Percentiles rank a stretch among this genome's conserved stretches.
phyloP scores from a whole-genome alignment of 164 flowering plant species.

The Tinospora cordifolia region DNA sequence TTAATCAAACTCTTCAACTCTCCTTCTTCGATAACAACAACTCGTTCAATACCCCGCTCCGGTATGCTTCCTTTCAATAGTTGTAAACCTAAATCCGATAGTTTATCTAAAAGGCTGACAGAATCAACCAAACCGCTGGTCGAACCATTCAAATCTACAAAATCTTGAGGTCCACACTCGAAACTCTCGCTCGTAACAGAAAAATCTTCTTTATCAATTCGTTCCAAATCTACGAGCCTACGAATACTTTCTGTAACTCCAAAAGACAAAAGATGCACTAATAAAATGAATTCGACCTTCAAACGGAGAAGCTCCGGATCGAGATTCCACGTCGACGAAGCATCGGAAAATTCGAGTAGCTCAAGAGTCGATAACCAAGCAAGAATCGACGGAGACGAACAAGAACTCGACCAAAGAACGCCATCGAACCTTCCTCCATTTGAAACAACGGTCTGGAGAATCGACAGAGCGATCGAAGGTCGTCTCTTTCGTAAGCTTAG shows the following conservation, averaged over 20 bases:
- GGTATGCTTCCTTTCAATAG: slow-evolving; percentile 37
- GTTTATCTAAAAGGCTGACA: slow-evolving; percentile 29
- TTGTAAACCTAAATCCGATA: slow-evolving; percentile 48
- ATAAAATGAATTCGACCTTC: slow-evolving; percentile 62
- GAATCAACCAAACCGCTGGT: slow-evolving; percentile 26
- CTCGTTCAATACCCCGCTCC: slow-evolving; percentile 6
- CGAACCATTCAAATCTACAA: slow-evolving; percentile 26
- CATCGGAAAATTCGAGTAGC: slow-evolving; percentile 42
- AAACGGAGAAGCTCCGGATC: slow-evolving; percentile 43
- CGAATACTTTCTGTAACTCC: slow-evolving; percentile 29
- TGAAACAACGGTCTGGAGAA: slow-evolving; percentile 64
- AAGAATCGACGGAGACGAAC: slow-evolving; percentile 63
- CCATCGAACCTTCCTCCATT: slow-evolving; percentile 43
- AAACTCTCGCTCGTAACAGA: slow-evolving; percentile 15
- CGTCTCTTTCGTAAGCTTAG: slow-evolving; percentile 50
- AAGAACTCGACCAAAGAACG: slow-evolving; percentile 45
- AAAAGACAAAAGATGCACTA: slow-evolving; percentile 44
- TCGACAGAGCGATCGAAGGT: slow-evolving; percentile 53
- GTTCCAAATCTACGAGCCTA: slow-evolving; percentile 23
- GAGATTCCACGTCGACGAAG: slow-evolving; percentile 43
- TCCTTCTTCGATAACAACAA: slow-evolving; percentile 27
- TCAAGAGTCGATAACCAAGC: slow-evolving; percentile 60
- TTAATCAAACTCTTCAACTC: slow-evolving; percentile 47
- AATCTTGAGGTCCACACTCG: slow-evolving; percentile 23
- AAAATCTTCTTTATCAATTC: slow-evolving; percentile 18